phyloP scores from a whole-genome alignment of 257 asterid genomes.

The Ophiorrhiza pumila region DNA sequence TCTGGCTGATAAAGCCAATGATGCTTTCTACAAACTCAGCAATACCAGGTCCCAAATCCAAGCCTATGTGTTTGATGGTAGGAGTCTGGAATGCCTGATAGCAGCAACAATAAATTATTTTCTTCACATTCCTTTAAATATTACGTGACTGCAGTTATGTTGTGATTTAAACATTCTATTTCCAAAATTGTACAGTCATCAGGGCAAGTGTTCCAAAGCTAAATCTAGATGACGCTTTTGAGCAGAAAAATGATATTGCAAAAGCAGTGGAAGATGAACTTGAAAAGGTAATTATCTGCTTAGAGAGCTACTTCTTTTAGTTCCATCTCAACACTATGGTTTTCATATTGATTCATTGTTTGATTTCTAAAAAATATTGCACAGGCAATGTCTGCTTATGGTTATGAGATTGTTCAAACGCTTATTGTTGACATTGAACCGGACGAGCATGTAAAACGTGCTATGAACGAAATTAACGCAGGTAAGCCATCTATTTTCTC shows the following conservation, averaged over 20 bases:
- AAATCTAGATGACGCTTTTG: slow-evolving; percentile 61
- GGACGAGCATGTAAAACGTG: slow-evolving; percentile 70
- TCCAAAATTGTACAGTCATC: slow-evolving; percentile 41
- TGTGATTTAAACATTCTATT: background rate
- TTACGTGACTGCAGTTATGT: background rate
- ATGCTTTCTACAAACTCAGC: slow-evolving; percentile 78
- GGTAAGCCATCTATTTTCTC: slow-evolving; percentile 23
- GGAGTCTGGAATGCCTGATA: slow-evolving; percentile 3
- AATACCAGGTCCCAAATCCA: slow-evolving; percentile 80
- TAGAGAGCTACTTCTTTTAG: background rate
- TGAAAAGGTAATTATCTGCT: slow-evolving; percentile 47
- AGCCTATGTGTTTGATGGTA: slow-evolving; percentile 85
- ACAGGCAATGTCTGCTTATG: slow-evolving; percentile 86
- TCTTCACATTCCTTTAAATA: background rate
- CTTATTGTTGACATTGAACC: slow-evolving; percentile 82
- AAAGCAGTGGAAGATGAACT: slow-evolving; percentile 82
- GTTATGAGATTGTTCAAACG: slow-evolving; percentile 83
- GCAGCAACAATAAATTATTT: background rate
- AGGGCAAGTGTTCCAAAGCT: slow-evolving; percentile 76
- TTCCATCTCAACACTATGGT: background rate
- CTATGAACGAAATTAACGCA: slow-evolving; percentile 86
- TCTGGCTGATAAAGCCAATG: slow-evolving; percentile 60
- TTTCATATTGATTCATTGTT: background rate
- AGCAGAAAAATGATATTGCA: slow-evolving; percentile 79
- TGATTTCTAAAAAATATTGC: background rate